These are phyloP conservation scores for Phytophthora hibernalis DNA, from an alignment of 352 stramenopile species.

Conservation along the genomic window DNA sequence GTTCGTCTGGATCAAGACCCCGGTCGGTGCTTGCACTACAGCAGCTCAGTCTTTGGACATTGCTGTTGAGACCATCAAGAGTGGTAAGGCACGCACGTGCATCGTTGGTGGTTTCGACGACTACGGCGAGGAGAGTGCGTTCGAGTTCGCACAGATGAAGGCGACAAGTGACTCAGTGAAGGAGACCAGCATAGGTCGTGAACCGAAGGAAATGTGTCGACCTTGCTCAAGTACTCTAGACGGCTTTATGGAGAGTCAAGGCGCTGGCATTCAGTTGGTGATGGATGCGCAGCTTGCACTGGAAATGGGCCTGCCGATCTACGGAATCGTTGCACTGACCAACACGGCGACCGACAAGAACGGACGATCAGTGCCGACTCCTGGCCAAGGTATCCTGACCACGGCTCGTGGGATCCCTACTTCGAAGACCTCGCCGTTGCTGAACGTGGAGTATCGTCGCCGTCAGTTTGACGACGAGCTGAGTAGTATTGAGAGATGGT, in stretches of 20 bases:
- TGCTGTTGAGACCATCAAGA: slow-evolving; percentile 89
- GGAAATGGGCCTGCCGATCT: slow-evolving; percentile 91
- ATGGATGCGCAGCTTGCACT: slow-evolving; percentile 89
- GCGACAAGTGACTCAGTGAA: slow-evolving; percentile 88
- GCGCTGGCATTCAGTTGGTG: slow-evolving; percentile 86
- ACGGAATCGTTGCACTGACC: slow-evolving; percentile 80
- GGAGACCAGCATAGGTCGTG: slow-evolving; percentile 77
- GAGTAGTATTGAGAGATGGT: slow-evolving; percentile 76
- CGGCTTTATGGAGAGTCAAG: slow-evolving; percentile 91
- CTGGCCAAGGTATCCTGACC: slow-evolving; percentile 87
- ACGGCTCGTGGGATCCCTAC: slow-evolving; percentile 65
- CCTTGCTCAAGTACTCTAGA: slow-evolving; percentile 78
- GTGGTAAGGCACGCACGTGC: slow-evolving; percentile 83
- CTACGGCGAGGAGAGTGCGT: slow-evolving; percentile 78
- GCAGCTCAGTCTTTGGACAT: slow-evolving; percentile 90
- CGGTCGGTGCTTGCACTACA: slow-evolving; percentile 86
- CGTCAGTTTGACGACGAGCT: slow-evolving; percentile 81
- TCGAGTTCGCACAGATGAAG: slow-evolving; percentile 92
- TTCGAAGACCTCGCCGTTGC: slow-evolving; percentile 52
- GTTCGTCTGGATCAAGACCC: slow-evolving; percentile 91
- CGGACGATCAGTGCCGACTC: slow-evolving; percentile 84
- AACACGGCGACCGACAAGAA: slow-evolving; percentile 92
- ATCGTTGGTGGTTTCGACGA: slow-evolving; percentile 90
- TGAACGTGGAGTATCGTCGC: slow-evolving; percentile 80
- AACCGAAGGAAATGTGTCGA: slow-evolving; percentile 84